Conservation (phyloP, 768 basidiomycete species). For the Lactarius sp. region DNA sequence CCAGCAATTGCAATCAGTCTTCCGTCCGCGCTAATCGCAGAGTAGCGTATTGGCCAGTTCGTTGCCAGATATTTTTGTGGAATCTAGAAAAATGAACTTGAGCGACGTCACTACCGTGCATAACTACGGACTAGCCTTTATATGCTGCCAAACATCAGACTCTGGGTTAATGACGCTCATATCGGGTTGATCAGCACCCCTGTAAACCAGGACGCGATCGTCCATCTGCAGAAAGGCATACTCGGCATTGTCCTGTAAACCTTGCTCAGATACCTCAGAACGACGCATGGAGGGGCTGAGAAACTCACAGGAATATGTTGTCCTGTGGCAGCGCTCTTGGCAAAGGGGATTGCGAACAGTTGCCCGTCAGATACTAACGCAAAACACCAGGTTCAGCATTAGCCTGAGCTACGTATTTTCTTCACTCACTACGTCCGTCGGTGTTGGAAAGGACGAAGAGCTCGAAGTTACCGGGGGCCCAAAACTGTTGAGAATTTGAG, state of each 20-base stretch:
- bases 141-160: slow-evolving; percentile 96
- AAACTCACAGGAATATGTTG: slow-evolving; percentile 82
- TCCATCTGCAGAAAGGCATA: slow-evolving; percentile 96
- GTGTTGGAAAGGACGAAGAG: slow-evolving; percentile 67
- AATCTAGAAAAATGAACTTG: slow-evolving; percentile 46
- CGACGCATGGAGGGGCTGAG: neutral
- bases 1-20: slow-evolving; percentile 91
- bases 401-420: neutral
- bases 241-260: slow-evolving; percentile 80
- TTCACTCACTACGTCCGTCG: slow-evolving; percentile 44
- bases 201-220: slow-evolving; percentile 87
- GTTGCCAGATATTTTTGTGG: slow-evolving; percentile 82
- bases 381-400: neutral
- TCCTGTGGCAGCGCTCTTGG: slow-evolving; percentile 88
- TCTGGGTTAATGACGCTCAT: slow-evolving; percentile 98
- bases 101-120: neutral
- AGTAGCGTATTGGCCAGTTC: slow-evolving; percentile 94
- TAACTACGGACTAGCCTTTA: slow-evolving; percentile 52
- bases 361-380: slow-evolving; percentile 56
- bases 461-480: slow-evolving; percentile 91
- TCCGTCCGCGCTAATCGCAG: slow-evolving; percentile 86
- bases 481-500: slow-evolving; percentile 56
- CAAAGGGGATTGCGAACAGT: slow-evolving; percentile 84
- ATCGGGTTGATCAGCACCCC: slow-evolving; percentile 96
- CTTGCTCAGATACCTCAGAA: slow-evolving; percentile 12